phyloP scores from a whole-genome alignment of 2,329 filamentous ascomycete species.

The Aspergillus pseudoterreus region DNA sequence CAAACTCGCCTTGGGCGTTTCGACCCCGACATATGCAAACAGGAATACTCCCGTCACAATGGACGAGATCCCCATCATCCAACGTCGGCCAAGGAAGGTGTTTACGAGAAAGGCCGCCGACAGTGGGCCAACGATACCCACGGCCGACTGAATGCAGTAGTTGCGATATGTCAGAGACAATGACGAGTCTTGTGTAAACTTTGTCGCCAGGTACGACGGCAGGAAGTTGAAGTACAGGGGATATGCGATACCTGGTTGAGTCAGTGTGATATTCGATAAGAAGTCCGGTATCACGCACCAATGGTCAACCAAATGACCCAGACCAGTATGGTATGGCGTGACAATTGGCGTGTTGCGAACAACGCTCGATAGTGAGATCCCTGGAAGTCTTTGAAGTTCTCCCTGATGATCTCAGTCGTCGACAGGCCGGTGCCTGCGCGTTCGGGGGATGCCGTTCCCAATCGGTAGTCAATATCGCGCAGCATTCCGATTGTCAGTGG shows the following conservation, averaged over 20 bases:
- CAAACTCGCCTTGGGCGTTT: slow-evolving; percentile 31
- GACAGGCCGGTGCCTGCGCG: slow-evolving; percentile 12
- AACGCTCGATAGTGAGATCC: slow-evolving; percentile 24
- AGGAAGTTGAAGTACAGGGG: slow-evolving; percentile 48
- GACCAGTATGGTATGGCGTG: slow-evolving; percentile 31
- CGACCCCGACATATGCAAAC: slow-evolving; percentile 44
- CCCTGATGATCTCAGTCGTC: slow-evolving; percentile 23
- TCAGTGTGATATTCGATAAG: not conserved
- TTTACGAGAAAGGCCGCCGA: slow-evolving; percentile 42
- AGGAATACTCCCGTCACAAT: slow-evolving; percentile 46
- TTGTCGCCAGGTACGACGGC: slow-evolving; percentile 43
- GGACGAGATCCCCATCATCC: slow-evolving; percentile 46
- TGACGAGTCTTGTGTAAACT: slow-evolving; percentile 26
- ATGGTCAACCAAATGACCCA: slow-evolving; percentile 46
- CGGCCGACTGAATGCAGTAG: slow-evolving; percentile 31
- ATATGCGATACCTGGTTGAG: slow-evolving; percentile 39
- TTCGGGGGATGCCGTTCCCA: slow-evolving; percentile 4
- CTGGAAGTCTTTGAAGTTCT: slow-evolving; percentile 27
- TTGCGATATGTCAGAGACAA: slow-evolving; percentile 21
- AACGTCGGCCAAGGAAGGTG: slow-evolving; percentile 40
- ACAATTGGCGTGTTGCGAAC: slow-evolving; percentile 23
- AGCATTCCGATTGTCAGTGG: slow-evolving; percentile 29
- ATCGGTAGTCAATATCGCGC: slow-evolving; percentile 23
- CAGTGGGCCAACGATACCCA: slow-evolving; percentile 41
- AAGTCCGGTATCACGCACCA: slow-evolving; percentile 3